Evolutionary conservation across 1,284 basidiomycete genomes (phyloP), one percentile per base, ranked within the genome.

Genomic region (Coriolopsis trogii): DNA sequence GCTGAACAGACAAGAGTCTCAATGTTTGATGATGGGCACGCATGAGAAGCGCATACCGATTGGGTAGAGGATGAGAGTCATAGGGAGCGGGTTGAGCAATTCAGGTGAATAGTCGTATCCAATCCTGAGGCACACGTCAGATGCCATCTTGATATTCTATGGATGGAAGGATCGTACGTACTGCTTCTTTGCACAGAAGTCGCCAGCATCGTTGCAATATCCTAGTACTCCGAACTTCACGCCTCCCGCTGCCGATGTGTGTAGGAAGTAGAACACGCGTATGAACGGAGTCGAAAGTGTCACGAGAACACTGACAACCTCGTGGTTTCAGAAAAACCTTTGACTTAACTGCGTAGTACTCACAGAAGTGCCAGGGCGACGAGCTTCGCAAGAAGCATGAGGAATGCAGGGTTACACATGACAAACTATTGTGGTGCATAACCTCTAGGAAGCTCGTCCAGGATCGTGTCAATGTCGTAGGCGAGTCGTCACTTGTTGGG

Each of bases 201-300:
- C 56, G 10, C 48, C 31, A 1, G 55, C 23, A 15, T 63, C 61
- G 9, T 58, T 38, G 45, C 69, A 70, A 49, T 63, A 69, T 4
- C 68, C 69, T 55, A 66, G 63, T 6, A 64, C 41, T 1, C 68
- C 69, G 38, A 66, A 69, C 15, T 34, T 46, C 9, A 69, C 55
- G 4, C 66, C 67, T 26, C 64, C 68, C 15, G 46, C 49, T 15
- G 59, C 51, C 24, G 52, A 36, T 1, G 67, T 51, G 21, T 53
- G 51, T 36, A 70, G 46, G 55, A 69, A 70, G 55, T 65, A 69
- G 41, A 70, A 62, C 8, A 50, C 34, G n/a, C 44, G 57, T 26
- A 68, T 58, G 31, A 70, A 63, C 0, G 69, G 68, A 10, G 56
- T 56, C 0, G 69, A 70, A 41, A 70, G 62, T 0, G 62, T 66